Percentiles rank a stretch among this genome's conserved stretches.
Conservation (phyloP, 1,284 basidiomycete genomes). For the Acaromyces ingoldii region DNA sequence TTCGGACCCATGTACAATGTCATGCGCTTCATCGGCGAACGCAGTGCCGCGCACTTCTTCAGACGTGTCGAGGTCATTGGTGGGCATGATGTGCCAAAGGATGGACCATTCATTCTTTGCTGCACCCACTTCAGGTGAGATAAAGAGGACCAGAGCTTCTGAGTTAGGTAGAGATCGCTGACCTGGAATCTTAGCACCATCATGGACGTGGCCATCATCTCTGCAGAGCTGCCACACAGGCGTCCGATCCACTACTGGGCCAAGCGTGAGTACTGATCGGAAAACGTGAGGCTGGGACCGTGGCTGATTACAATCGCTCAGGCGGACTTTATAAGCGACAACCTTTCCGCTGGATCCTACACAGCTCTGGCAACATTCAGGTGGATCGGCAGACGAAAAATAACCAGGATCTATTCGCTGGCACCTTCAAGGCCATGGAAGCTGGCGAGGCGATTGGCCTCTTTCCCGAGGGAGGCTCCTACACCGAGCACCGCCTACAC, state of each 20-base stretch:
- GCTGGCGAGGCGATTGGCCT: slow-evolving; percentile 76
- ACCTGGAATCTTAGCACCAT: slow-evolving; percentile 69
- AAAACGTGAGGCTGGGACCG: no score
- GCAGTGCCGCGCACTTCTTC: slow-evolving; percentile 32
- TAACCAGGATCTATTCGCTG: slow-evolving; percentile 78
- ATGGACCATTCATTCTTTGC: slow-evolving; percentile 28
- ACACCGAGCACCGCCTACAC: slow-evolving; percentile 83
- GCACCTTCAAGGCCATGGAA: slow-evolving; percentile 79
- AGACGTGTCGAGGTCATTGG: slow-evolving; percentile 17
- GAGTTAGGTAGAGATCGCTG: slow-evolving; percentile 53
- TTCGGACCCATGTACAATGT: slow-evolving; percentile 37
- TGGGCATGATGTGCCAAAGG: slow-evolving; percentile 12
- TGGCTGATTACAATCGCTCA: no score
- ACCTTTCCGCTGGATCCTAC: slow-evolving; percentile 65
- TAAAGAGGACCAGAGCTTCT: not conserved
- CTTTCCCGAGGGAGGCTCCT: slow-evolving; percentile 73
- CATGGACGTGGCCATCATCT: slow-evolving; percentile 46
- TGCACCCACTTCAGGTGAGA: slow-evolving; percentile 17
- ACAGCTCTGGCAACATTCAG: slow-evolving; percentile 86
- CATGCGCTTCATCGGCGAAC: slow-evolving; percentile 34
- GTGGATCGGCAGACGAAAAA: slow-evolving; percentile 90
- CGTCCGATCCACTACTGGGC: slow-evolving; percentile 91
- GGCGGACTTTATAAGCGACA: slow-evolving; percentile 13
- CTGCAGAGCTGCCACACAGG: slow-evolving; percentile 66
- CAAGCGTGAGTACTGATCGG: slow-evolving; percentile 54